Percentiles rank a stretch among this genome's conserved stretches.
Conservation (phyloP, 1,284 basidiomycete species). For the Entoloma clypeatum region DNA sequence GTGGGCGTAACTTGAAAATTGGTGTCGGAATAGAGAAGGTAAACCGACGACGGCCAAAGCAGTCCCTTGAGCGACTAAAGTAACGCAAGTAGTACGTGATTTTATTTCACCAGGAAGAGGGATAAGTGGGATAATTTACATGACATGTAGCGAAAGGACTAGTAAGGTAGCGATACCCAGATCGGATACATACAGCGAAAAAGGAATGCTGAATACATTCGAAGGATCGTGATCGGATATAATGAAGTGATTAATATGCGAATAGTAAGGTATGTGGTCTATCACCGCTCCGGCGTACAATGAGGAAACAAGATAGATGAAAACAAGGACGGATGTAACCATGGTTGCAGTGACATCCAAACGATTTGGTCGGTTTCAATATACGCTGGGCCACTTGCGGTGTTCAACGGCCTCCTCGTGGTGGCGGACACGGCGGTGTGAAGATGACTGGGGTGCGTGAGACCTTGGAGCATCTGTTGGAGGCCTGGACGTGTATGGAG, state of each 20-base stretch:
- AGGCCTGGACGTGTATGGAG: conserved; percentile 38
- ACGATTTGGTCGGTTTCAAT: conserved; percentile 31
- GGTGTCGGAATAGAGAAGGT: no score
- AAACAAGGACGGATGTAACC: conserved; percentile 35
- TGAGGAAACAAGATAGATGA: conserved; percentile 33
- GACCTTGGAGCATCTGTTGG: conserved; percentile 36
- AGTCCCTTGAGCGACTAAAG: background rate
- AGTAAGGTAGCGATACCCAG: conserved; percentile 14
- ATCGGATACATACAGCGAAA: conserved; percentile 5
- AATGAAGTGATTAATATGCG: conserved; percentile 36
- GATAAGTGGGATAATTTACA: conserved; percentile 17
- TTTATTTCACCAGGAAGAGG: conserved; percentile 9
- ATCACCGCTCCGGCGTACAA: conserved; percentile 31
- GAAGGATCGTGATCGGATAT: conserved; percentile 19
- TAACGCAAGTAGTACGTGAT: no score
- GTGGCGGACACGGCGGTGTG: conserved; percentile 36
- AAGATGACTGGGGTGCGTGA: conserved; percentile 31
- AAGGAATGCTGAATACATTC: conserved; percentile 2
- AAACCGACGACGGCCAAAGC: background rate
- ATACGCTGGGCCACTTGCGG: conserved; percentile 46
- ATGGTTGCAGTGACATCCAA: conserved; percentile 22
- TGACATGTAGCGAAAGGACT: conserved; percentile 16
- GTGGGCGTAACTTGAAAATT: no score
- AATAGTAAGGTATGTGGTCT: conserved; percentile 33
- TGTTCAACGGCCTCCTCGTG: conserved; percentile 37